Evolutionary conservation across 2,329 filamentous ascomycete species (phyloP).

Genomic region (Trichoderma endophyticum): DNA sequence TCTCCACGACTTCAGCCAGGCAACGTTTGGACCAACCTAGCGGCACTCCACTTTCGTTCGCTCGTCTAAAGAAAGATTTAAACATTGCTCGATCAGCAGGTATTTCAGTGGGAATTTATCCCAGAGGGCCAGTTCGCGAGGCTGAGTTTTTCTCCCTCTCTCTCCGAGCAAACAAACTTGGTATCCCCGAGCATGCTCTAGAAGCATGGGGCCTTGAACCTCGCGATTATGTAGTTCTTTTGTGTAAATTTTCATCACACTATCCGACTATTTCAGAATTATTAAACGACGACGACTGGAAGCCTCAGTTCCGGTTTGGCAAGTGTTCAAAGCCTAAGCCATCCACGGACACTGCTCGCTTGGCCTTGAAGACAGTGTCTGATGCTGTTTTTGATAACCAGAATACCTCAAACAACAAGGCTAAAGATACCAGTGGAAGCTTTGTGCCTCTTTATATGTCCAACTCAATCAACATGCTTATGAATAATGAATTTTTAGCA

Average conservation of each 20-base stretch:
- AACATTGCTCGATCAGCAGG: constrained; percentile 57
- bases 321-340: constrained; percentile 73
- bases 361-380: constrained; percentile 42
- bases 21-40: neutral
- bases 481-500: constrained; percentile 62
- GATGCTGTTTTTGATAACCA: neutral
- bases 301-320: constrained; percentile 60
- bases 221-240: constrained; percentile 68
- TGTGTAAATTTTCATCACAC: constrained; percentile 61
- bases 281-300: constrained; percentile 38
- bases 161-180: constrained; percentile 65
- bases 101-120: constrained; percentile 65
- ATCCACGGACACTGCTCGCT: constrained; percentile 49
- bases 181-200: constrained; percentile 69
- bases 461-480: constrained; percentile 56
- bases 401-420: neutral
- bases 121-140: constrained; percentile 44
- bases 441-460: constrained; percentile 63
- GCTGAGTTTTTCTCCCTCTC: constrained; percentile 59
- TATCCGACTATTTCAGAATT: constrained; percentile 61
- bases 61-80: constrained; percentile 37
- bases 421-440: constrained; percentile 9
- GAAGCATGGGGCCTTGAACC: constrained; percentile 71
- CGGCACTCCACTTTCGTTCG: neutral
- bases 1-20: neutral